These are phyloP conservation scores for Melaleuca quinquenervia DNA, from an alignment of 345 rosid species.

Conservation along the genomic window DNA sequence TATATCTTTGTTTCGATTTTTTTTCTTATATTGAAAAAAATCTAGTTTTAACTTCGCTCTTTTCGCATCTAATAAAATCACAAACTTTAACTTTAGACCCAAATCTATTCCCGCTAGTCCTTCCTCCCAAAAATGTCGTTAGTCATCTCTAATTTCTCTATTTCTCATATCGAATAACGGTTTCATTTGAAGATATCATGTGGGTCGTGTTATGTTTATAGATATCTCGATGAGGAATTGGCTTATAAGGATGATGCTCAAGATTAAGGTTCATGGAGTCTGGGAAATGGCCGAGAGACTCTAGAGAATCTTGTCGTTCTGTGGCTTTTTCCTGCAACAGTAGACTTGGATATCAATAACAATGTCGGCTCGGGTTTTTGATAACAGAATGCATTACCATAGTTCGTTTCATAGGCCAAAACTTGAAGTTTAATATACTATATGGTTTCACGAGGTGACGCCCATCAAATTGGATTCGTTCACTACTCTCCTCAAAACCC, in stretches of 20 bases:
- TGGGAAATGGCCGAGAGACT: background rate
- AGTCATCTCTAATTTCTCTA: no score
- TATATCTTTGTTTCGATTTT: no score
- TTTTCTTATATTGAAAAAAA: no score
- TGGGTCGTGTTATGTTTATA: background rate
- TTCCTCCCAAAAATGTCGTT: no score
- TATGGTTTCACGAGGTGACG: background rate
- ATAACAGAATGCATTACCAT: background rate
- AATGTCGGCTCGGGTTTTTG: background rate
- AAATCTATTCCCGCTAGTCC: no score
- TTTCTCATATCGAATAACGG: no score
- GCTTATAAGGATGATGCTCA: background rate
- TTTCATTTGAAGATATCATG: background rate
- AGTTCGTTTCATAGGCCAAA: background rate
- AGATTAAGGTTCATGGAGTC: background rate
- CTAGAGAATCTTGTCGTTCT: background rate
- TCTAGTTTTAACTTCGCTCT: no score
- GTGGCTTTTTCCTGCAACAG: background rate
- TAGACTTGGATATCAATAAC: background rate
- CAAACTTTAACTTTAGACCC: no score
- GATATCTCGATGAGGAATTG: background rate
- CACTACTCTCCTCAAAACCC: background rate
- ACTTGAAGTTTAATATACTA: background rate
- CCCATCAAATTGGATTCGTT: background rate
- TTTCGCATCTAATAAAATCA: no score